Conservation (phyloP, 495 filamentous ascomycete species). For the Immersiella caudata region DNA sequence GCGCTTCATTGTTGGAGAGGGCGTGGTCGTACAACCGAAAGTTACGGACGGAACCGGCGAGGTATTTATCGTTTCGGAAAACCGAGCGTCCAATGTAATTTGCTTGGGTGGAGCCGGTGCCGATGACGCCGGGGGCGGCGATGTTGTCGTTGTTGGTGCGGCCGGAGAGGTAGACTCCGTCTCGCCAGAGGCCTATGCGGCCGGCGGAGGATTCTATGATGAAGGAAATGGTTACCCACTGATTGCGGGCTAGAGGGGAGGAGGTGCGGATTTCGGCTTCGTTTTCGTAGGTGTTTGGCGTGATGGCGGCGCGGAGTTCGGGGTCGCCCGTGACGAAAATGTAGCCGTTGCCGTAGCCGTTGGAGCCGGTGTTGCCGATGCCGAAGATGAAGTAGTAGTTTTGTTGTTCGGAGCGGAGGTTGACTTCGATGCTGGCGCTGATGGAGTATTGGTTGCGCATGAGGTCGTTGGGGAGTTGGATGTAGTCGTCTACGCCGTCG, state of each 20-base stretch:
- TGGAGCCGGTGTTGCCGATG: slow-evolving; percentile 1
- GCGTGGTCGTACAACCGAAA: slow-evolving; percentile 3
- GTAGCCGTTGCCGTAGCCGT: slow-evolving; percentile 12
- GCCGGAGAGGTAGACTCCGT: background rate
- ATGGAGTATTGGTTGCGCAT: slow-evolving; percentile 12
- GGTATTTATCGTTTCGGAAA: background rate
- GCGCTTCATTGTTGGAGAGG: background rate
- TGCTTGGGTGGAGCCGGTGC: background rate
- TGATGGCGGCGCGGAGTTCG: background rate
- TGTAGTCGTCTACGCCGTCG: slow-evolving; percentile 10
- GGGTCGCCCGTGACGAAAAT: slow-evolving; percentile 5
- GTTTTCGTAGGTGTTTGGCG: background rate
- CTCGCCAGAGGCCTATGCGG: background rate
- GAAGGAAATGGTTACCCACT: background rate
- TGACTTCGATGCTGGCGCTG: slow-evolving; percentile 1
- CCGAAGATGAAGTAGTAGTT: slow-evolving; percentile 7
- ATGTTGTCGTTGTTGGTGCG: slow-evolving; percentile 8
- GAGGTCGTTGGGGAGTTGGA: slow-evolving; percentile 12
- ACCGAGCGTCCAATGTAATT: slow-evolving; percentile 6
- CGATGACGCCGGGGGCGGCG: background rate
- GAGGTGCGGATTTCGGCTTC: slow-evolving; percentile 4
- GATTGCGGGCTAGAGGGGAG: background rate
- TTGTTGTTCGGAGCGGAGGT: background rate
- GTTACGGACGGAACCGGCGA: background rate
- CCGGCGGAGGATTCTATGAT: background rate